Percentiles rank a stretch among this genome's conserved stretches.
These are phyloP conservation scores for Ceratocystis variospora DNA, from an alignment of 2,329 filamentous ascomycete genomes.

Conservation along the genomic window DNA sequence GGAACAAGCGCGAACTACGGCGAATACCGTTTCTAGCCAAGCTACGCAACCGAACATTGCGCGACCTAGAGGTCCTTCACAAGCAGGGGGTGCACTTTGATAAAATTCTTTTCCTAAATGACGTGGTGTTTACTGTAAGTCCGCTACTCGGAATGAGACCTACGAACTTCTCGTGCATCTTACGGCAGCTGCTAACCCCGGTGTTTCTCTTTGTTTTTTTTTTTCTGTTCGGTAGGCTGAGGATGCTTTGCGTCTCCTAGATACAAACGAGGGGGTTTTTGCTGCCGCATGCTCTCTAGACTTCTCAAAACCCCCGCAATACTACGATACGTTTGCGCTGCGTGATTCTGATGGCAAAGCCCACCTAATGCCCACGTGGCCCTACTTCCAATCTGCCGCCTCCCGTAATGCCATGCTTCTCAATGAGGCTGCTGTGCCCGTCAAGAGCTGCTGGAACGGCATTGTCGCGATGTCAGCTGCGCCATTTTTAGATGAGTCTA, in stretches of 20 bases:
- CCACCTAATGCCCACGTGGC: conserved; percentile 42
- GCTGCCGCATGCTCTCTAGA: conserved; percentile 50
- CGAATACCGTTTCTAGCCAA: conserved; percentile 55
- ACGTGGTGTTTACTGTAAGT: conserved; percentile 45
- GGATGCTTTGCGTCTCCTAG: conserved; percentile 41
- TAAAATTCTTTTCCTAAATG: conserved; percentile 48
- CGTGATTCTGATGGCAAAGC: conserved; percentile 39
- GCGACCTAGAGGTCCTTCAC: conserved; percentile 40
- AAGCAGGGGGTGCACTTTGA: conserved; percentile 40
- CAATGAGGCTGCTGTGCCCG: conserved; percentile 34
- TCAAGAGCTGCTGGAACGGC: conserved; percentile 35
- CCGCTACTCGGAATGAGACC: neutral
- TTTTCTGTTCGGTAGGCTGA: conserved; percentile 29
- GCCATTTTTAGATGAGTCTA: conserved; percentile 37
- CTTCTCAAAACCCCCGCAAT: conserved; percentile 38
- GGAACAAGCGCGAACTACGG: conserved; percentile 41
- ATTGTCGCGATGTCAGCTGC: conserved; percentile 39
- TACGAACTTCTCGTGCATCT: neutral
- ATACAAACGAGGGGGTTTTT: conserved; percentile 44
- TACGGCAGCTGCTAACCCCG: neutral
- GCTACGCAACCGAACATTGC: conserved; percentile 49
- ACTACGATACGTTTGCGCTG: conserved; percentile 51
- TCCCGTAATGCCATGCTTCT: conserved; percentile 42
- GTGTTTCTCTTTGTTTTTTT: neutral
- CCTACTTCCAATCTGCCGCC: conserved; percentile 38